These are phyloP conservation scores for Fusarium subglutinans DNA, from an alignment of 2,329 filamentous ascomycete species.

Conservation along the genomic window DNA sequence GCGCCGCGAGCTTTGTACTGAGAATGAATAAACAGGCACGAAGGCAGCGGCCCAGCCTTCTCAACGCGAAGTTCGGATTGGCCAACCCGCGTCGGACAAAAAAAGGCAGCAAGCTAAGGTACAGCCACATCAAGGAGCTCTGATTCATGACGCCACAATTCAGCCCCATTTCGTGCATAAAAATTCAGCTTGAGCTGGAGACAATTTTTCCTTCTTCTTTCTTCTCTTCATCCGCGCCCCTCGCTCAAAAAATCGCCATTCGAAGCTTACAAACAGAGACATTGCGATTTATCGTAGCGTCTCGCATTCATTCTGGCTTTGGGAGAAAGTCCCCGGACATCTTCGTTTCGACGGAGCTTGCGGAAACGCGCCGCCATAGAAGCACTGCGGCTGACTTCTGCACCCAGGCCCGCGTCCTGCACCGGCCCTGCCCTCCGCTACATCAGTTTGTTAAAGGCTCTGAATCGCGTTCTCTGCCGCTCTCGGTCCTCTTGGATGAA, in stretches of 20 bases:
- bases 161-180: conserved; percentile 39
- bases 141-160: conserved; percentile 29
- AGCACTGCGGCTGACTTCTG: conserved; percentile 92
- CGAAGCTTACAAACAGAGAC: conserved; percentile 96
- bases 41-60: conserved; percentile 44
- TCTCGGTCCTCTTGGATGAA: conserved; percentile 74
- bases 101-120: conserved; percentile 17
- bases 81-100: conserved; percentile 26
- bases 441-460: conserved; percentile 46
- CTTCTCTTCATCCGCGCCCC: conserved; percentile 66
- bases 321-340: conserved; percentile 99
- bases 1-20: conserved; percentile 37
- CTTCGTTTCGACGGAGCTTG: conserved; percentile 59
- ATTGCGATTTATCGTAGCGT: conserved; percentile 40
- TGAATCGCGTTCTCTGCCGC: conserved; percentile 43
- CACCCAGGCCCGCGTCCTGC: conserved; percentile 62
- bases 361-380: conserved; percentile 99
- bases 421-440: conserved; percentile 56
- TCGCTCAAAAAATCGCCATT: conserved; percentile 99
- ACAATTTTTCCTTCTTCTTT: conserved; percentile 34
- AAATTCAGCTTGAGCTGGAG: conserved; percentile 31
- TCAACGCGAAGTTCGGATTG: conserved; percentile 41
- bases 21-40: conserved; percentile 38
- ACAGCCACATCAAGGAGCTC: conserved; percentile 27
- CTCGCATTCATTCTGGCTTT: conserved; percentile 70